Percentiles rank a stretch among this genome's conserved stretches.
phyloP scores from a whole-genome alignment of 1,284 basidiomycete genomes.

The Cutaneotrichosporon curvatum region DNA sequence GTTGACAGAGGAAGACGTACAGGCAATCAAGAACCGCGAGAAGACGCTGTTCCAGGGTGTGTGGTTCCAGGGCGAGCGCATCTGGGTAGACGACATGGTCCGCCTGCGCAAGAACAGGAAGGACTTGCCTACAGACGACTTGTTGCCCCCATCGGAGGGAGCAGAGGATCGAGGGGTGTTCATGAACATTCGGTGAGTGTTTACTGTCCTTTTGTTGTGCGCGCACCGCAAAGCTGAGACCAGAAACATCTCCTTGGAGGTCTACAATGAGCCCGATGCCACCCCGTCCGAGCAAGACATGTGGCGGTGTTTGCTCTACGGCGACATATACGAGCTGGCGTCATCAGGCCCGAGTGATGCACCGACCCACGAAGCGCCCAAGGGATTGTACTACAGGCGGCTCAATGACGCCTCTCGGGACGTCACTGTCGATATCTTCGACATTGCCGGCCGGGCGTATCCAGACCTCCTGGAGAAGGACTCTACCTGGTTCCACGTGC shows the following conservation, averaged over 20 bases:
- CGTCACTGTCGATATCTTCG: constrained; percentile 33
- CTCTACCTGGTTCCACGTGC: constrained; percentile 6
- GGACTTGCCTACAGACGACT: constrained; percentile 22
- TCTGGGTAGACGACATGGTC: constrained; percentile 77
- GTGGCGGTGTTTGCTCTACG: constrained; percentile 33
- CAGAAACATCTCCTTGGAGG: constrained; percentile 3
- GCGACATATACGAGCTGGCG: constrained; percentile 32
- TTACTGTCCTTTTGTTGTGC: neutral
- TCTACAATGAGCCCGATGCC: neutral
- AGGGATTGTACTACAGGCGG: constrained; percentile 24
- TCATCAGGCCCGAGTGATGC: neutral
- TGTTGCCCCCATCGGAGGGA: constrained; percentile 17
- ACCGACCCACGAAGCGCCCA: neutral
- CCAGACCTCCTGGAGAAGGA: constrained; percentile 29
- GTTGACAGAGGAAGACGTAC: constrained; percentile 22
- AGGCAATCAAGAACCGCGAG: constrained; percentile 18
- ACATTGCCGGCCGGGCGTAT: constrained; percentile 36
- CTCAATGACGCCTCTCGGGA: constrained; percentile 26
- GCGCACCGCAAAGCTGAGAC: neutral
- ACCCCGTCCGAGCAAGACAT: neutral
- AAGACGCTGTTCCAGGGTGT: constrained; percentile 56
- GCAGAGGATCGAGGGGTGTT: constrained; percentile 23
- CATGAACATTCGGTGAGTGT: constrained; percentile 29
- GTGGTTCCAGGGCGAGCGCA: constrained; percentile 82
- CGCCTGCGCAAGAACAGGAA: constrained; percentile 50